Evolutionary conservation across 768 basidiomycete genomes (phyloP).

Genomic region (Rhizopogon vesiculosus): DNA sequence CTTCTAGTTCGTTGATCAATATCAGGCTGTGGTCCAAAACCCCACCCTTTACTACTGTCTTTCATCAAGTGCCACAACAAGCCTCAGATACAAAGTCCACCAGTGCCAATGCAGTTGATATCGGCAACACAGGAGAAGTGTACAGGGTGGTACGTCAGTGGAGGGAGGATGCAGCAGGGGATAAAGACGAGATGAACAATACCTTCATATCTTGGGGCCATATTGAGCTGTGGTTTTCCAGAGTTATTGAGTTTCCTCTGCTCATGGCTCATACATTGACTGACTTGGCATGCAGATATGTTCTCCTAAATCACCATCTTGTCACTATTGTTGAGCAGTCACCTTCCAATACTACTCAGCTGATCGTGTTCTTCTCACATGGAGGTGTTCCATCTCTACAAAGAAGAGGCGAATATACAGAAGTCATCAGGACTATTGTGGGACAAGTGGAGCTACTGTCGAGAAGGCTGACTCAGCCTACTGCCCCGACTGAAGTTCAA

Average conservation of each 20-base stretch:
- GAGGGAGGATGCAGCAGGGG: slow-evolving; percentile 74
- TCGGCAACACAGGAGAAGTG: slow-evolving; percentile 40
- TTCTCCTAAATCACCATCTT: slow-evolving; percentile 70
- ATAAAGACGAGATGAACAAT: slow-evolving; percentile 71
- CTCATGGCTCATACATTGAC: neutral
- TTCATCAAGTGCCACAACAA: no score
- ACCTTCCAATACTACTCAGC: slow-evolving; percentile 58
- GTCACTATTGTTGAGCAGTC: slow-evolving; percentile 69
- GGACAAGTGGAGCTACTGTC: slow-evolving; percentile 8
- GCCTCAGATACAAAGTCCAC: slow-evolving; percentile 14
- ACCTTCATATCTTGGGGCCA: neutral
- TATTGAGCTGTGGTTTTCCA: neutral
- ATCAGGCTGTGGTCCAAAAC: no score
- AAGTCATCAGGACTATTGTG: slow-evolving; percentile 51
- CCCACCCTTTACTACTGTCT: no score
- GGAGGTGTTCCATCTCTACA: slow-evolving; percentile 53
- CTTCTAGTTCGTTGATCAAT: no score
- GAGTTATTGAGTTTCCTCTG: neutral
- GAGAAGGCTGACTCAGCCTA: neutral
- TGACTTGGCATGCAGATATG: slow-evolving; percentile 42
- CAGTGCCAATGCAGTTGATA: slow-evolving; percentile 32
- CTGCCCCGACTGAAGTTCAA: neutral
- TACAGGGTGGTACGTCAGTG: slow-evolving; percentile 75
- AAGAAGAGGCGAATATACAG: slow-evolving; percentile 57
- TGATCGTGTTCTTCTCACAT: slow-evolving; percentile 52